Evolutionary conservation across 257 asterid species (phyloP).

Genomic region (Osmanthus fragrans): DNA sequence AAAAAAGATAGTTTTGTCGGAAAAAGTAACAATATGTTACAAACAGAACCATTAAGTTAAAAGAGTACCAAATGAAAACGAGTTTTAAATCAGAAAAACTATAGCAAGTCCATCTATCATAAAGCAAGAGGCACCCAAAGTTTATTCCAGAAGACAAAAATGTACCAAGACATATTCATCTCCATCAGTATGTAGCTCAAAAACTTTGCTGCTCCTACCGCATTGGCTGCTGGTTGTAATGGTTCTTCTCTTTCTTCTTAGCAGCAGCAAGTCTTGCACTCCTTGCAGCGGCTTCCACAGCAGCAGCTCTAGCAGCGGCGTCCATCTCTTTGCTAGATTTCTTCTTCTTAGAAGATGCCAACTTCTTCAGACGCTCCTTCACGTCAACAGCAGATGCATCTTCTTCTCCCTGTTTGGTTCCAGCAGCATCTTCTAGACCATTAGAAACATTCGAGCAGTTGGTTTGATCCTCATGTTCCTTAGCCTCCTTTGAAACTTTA

Average conservation of each 20-base stretch:
- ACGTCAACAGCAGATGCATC: constrained; percentile 57
- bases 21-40: constrained; percentile 27
- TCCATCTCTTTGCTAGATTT: constrained; percentile 88
- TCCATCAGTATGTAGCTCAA: constrained; percentile 23
- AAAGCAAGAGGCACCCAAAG: constrained; percentile 33
- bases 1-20: constrained; percentile 18
- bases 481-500: constrained; percentile 62
- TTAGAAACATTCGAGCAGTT: constrained; percentile 40
- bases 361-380: constrained; percentile 77
- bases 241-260: constrained; percentile 94
- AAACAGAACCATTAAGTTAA: constrained; percentile 30
- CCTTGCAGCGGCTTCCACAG: constrained; percentile 93
- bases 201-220: constrained; percentile 43
- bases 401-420: constrained; percentile 45
- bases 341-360: constrained; percentile 77
- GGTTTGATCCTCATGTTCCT: constrained; percentile 59
- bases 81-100: constrained; percentile 19
- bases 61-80: constrained; percentile 28
- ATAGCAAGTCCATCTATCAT: constrained; percentile 29
- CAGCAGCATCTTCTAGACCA: constrained; percentile 46
- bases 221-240: constrained; percentile 88
- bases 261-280: constrained; percentile 85
- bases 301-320: constrained; percentile 83
- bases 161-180: constrained; percentile 18
- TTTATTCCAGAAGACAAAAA: constrained; percentile 29